Conservation (phyloP, 305 asterid genomes). For the Fraxinus velutina region DNA sequence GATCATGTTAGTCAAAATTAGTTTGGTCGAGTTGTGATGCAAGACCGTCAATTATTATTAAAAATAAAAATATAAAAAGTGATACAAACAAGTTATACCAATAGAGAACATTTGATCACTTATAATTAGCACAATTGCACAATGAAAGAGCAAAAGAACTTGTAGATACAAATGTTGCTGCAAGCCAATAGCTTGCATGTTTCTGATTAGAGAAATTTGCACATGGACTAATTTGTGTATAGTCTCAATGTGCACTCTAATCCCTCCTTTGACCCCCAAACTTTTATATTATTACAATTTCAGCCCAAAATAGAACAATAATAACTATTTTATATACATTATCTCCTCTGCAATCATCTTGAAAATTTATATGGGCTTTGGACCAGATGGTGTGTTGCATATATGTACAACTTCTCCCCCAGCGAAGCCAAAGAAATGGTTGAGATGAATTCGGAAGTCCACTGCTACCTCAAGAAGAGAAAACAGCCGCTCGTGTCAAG, state of each 20-base stretch:
- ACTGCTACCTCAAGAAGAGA: neutral
- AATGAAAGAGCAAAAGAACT: neutral
- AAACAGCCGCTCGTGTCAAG: neutral
- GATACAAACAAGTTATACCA: neutral
- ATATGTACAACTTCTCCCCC: neutral
- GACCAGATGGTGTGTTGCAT: neutral
- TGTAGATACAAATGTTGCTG: neutral
- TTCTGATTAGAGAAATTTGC: neutral
- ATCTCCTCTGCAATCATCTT: neutral
- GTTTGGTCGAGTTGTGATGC: neutral
- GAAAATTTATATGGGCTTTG: neutral
- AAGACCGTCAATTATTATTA: neutral
- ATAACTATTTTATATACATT: neutral
- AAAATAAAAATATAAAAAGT: neutral
- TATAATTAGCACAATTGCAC: neutral
- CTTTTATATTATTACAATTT: neutral
- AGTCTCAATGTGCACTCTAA: neutral
- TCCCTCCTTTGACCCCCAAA: neutral
- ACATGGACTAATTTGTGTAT: neutral
- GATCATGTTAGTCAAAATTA: neutral
- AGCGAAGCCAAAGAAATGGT: neutral
- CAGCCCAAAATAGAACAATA: neutral
- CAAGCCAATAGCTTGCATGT: neutral
- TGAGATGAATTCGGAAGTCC: neutral
- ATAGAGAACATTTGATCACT: neutral